phyloP scores from a whole-genome alignment of 2,329 filamentous ascomycete genomes.

The Pseudogymnoascus sp. region DNA sequence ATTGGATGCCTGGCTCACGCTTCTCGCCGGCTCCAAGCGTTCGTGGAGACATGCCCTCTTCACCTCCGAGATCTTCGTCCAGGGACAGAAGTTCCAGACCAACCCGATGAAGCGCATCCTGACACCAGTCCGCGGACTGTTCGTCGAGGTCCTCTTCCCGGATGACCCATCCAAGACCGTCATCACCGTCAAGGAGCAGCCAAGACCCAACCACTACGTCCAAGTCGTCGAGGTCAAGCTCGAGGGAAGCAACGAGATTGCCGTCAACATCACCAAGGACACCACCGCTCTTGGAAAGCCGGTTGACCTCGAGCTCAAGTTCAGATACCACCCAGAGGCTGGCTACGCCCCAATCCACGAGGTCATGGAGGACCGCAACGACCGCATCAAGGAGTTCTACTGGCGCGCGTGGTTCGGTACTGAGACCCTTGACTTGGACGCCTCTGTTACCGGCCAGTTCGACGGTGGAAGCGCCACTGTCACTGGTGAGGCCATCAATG shows the following conservation, averaged over 20 bases:
- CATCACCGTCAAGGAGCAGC: slow-evolving; percentile 81
- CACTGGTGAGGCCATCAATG: slow-evolving; percentile 86
- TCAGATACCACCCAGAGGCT: slow-evolving; percentile 89
- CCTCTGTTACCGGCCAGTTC: slow-evolving; percentile 77
- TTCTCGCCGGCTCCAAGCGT: slow-evolving; percentile 75
- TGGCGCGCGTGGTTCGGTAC: slow-evolving; percentile 96
- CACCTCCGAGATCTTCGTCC: slow-evolving; percentile 85
- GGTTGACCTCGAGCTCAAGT: slow-evolving; percentile 75
- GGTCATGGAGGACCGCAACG: slow-evolving; percentile 92
- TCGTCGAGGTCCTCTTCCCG: slow-evolving; percentile 78
- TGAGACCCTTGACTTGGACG: slow-evolving; percentile 74
- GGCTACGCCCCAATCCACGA: slow-evolving; percentile 97
- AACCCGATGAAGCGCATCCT: slow-evolving; percentile 93
- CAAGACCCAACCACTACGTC: slow-evolving; percentile 74
- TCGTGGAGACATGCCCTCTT: slow-evolving; percentile 96
- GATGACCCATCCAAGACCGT: slow-evolving; percentile 75
- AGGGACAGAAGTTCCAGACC: slow-evolving; percentile 93
- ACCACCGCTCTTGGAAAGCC: slow-evolving; percentile 77
- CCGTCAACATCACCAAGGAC: slow-evolving; percentile 86
- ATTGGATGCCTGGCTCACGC: slow-evolving; percentile 74
- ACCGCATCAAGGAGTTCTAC: slow-evolving; percentile 99
- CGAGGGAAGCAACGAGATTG: slow-evolving; percentile 67
- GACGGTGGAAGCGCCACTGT: slow-evolving; percentile 83
- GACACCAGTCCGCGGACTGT: slow-evolving; percentile 73
- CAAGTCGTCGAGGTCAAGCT: slow-evolving; percentile 83